Conservation (phyloP, 2,329 filamentous ascomycete species). For the Aspergillus fumigatiaffinis region DNA sequence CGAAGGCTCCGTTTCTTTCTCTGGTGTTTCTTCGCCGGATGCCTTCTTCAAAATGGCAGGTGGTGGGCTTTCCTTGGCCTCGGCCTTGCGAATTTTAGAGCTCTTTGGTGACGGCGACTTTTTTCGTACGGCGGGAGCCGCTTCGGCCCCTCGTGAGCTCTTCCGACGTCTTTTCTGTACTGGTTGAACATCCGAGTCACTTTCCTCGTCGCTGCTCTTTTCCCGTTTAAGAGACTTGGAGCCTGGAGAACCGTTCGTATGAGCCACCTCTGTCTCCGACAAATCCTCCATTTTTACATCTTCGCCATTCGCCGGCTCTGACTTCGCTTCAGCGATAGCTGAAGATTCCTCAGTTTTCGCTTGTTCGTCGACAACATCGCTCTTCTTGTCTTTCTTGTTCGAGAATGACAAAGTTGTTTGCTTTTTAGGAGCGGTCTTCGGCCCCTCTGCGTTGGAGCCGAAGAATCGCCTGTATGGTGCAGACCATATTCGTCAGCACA, state of each 20-base stretch:
- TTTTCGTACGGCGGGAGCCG: constrained; percentile 28
- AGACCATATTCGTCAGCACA: constrained; percentile 6
- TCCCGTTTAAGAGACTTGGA: constrained; percentile 15
- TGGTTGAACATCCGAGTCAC: constrained; percentile 57
- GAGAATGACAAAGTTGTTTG: constrained; percentile 78
- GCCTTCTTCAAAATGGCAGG: constrained; percentile 34
- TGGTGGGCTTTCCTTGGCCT: constrained; percentile 20
- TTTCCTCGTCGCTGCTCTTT: constrained; percentile 40
- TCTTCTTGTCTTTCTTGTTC: constrained; percentile 46
- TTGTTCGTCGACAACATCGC: constrained; percentile 23
- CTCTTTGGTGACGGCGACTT: constrained; percentile 19
- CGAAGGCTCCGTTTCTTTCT: constrained; percentile 15
- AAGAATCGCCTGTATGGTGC: constrained; percentile 79
- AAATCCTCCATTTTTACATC: constrained; percentile 12
- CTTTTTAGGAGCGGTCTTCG: constrained; percentile 55
- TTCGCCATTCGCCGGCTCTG: constrained; percentile 9
- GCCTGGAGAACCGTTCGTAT: constrained; percentile 1
- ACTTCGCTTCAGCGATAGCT: neutral
- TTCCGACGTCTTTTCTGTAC: constrained; percentile 52
- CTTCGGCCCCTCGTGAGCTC: constrained; percentile 29
- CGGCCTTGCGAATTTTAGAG: constrained; percentile 11
- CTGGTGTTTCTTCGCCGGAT: constrained; percentile 44
- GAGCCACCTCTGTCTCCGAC: neutral
- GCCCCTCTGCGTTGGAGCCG: constrained; percentile 58
- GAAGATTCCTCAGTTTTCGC: constrained; percentile 21